Conservation (phyloP, 2,329 filamentous ascomycete species). For the Rugonectria rugulosa region DNA sequence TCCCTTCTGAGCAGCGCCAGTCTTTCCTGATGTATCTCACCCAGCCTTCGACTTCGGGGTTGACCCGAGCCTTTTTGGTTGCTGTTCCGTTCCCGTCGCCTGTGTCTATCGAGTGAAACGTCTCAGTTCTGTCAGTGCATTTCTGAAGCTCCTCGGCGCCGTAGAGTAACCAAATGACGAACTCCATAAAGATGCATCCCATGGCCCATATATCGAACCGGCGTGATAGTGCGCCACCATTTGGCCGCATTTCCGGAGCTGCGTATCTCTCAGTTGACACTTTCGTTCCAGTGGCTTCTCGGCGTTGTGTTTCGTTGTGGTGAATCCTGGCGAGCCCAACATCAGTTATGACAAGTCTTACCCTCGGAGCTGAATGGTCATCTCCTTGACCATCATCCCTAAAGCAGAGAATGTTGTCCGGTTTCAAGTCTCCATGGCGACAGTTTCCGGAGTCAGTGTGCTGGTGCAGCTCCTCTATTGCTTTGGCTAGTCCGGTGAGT, state of each 20-base stretch:
- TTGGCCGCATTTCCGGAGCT: conserved; percentile 4
- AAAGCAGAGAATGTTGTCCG: conserved; percentile 33
- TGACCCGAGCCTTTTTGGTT: background rate
- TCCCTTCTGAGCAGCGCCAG: conserved; percentile 4
- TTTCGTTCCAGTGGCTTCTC: background rate
- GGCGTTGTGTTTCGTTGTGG: background rate
- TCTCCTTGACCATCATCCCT: background rate
- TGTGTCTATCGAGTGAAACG: background rate
- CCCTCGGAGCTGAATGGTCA: background rate
- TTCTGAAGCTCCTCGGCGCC: background rate
- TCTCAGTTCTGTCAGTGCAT: background rate
- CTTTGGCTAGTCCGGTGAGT: conserved; percentile 5
- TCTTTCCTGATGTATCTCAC: conserved; percentile 10
- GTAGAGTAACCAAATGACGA: conserved; percentile 34
- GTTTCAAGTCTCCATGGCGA: conserved; percentile 28
- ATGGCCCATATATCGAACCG: conserved; percentile 40
- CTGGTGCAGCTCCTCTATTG: conserved; percentile 6
- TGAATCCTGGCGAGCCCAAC: conserved; percentile 6
- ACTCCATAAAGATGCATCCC: conserved; percentile 40
- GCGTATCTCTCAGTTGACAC: conserved; percentile 3
- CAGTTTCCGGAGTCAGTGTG: background rate
- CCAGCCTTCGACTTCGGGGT: conserved; percentile 1
- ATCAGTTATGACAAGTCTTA: conserved; percentile 16
- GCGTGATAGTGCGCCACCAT: conserved; percentile 18
- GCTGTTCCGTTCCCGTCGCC: background rate